Percentiles rank a stretch among this genome's conserved stretches.
phyloP scores from a whole-genome alignment of 2,329 filamentous ascomycete genomes.

The Penicillium sclerotigenum region DNA sequence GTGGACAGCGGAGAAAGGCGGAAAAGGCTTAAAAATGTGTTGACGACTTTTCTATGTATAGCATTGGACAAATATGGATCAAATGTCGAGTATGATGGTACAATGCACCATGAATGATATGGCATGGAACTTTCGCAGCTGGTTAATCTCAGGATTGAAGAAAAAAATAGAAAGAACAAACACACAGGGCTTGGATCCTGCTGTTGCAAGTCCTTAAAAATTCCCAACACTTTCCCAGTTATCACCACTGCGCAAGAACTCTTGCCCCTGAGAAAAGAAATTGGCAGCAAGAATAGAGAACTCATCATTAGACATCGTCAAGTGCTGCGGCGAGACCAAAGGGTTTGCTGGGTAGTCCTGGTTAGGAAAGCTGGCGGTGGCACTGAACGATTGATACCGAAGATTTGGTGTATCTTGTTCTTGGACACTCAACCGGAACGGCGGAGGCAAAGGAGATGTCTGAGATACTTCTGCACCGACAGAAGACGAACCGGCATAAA shows the following conservation, averaged over 20 bases:
- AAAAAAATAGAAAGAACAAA: not conserved
- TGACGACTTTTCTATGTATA: too few relatives aligned
- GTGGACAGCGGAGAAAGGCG: too few relatives aligned
- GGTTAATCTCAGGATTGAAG: not conserved
- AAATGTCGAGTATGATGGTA: not conserved
- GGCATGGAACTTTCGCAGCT: not conserved
- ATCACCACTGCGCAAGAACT: constrained; percentile 40
- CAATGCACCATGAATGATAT: not conserved
- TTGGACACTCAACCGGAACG: constrained; percentile 37
- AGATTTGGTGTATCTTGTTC: constrained; percentile 16
- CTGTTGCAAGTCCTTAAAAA: constrained; percentile 18
- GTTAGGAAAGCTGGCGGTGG: constrained; percentile 16
- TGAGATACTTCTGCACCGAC: constrained; percentile 42
- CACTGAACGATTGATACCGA: constrained; percentile 20
- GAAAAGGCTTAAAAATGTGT: too few relatives aligned
- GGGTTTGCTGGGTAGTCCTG: constrained; percentile 16
- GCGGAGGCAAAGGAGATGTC: constrained; percentile 44
- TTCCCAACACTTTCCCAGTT: constrained; percentile 37
- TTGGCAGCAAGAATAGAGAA: constrained; percentile 48
- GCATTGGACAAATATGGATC: not conserved
- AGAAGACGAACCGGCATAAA: constrained; percentile 32
- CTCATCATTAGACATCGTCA: constrained; percentile 39
- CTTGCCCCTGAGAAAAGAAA: constrained; percentile 48
- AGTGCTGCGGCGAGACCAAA: constrained; percentile 23
- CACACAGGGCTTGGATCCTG: not conserved